Evolutionary conservation across 371 early-diverging fungal species (phyloP), one percentile per base, ranked within the genome.

Genomic region (Thermomucor indicae-seudaticae): DNA sequence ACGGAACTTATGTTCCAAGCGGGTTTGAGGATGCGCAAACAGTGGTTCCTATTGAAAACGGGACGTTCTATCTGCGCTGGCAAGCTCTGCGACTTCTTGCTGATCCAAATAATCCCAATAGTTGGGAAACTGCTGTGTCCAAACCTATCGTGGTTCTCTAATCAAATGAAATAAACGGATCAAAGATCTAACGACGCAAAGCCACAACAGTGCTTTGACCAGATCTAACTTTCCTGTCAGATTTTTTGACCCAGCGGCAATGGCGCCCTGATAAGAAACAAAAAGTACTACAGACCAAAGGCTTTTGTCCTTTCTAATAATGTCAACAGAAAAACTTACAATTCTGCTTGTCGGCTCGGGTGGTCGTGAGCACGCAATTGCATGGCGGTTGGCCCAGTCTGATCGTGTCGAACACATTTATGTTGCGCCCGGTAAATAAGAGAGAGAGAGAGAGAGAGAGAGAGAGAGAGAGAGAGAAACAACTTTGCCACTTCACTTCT

Each of bases 351-450:
- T 97, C 54, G 98, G 98, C 51, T 72, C 86, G 54, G 98, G 98
- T 49, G 98, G 97, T 41, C 92, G 98, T 46, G 98, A 97, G 66
- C 95, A 97, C 64, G 95, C 98, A 54, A 82, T 97, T 51, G 94
- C 92, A 29, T 91, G 93, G 93, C 86, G 85, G 40, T 79, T 97
- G 12, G 81, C 91, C 30, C 86, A 91, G 69, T 89, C 90, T 25
- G 58, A 77, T 19, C 67, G 53, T 51, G 93, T 96, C 34, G 67
- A 72, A 49, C 83, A 80, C 59, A 83, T 97, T 60, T 96, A 74
- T 74, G 94, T 96, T 28, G 92, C 94, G 27, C 97, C 97, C 27
- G 96, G 93, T 87, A 78, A 57, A 62, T 16, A 11, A 43, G 2
- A 30, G 28, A 32, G 12, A 43, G 23, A n/a, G n/a, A n/a, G n/a